Base-by-base conservation (phyloP, 1,284 basidiomycete genomes). In the Leccinum subspadiceum region DNA sequence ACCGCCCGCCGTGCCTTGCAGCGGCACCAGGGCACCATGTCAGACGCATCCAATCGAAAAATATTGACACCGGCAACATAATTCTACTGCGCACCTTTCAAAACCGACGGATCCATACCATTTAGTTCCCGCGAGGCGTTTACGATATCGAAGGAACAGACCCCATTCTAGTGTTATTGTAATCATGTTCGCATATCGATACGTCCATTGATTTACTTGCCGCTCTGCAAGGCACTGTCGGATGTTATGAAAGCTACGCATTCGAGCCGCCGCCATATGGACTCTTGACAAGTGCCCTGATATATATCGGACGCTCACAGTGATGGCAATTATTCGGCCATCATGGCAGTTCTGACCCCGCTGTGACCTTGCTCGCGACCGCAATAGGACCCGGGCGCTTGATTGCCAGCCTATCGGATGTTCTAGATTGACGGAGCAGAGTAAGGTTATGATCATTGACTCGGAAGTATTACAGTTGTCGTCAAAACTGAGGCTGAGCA, bases 81-180 rank as follows among this genome's bases (percentile, higher is more conserved):
- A 12, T 44, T 44, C 41, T 13, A 46, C 44, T 17, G 44, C 10
- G 44, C 17, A 20, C 10, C 20, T 46, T 20, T 20, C 44, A 20
- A 46, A 20, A 1, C 12, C n/a, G 22, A 24, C 44, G 48, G 24
- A 54, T 8, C 53, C 12, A n/a, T 15, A 5, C 24, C 35, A 0
- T 3, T 57, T 31, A 2, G 20, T 49, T 61, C 60, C 60, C 53
- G 60, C 54, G 60, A 61, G 31, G 24, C 39, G 4, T 62, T 58
- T 62, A 62, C 60, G 60, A 17, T 41, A 62, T 31, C 31, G 31
- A 31, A 31, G 31, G 31, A 31, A 22, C 4, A 50, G 35, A 37
- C 9, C 15, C 22, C 48, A 20, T 8, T 15, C 26, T 29, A n/a
- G 26, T 6, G 5, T 51, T 17, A 29, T 51, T 46, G 44, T 7